Conservation (phyloP, 1,284 basidiomycete genomes). For the Melanopsichium pennsylvanicum region DNA sequence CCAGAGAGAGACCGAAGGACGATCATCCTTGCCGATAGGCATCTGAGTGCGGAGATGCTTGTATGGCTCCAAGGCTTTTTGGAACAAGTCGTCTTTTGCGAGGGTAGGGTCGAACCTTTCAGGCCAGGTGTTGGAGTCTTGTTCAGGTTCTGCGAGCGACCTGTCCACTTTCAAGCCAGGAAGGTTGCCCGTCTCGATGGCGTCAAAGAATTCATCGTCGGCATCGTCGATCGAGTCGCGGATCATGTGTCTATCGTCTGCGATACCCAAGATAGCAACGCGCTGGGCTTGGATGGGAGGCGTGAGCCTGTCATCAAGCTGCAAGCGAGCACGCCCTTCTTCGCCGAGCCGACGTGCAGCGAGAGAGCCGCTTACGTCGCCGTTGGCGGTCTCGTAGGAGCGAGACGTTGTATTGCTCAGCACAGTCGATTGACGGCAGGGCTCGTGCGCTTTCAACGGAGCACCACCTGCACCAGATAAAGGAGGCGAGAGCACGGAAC, state of each 20-base stretch:
- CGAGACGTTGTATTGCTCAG: constrained; percentile 11
- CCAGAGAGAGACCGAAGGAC: constrained; percentile 92
- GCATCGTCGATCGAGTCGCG: constrained; percentile 73
- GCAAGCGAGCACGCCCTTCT: constrained; percentile 26
- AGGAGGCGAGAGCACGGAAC: constrained; percentile 30
- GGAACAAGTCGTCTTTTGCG: constrained; percentile 29
- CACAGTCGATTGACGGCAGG: constrained; percentile 22
- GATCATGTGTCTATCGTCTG: constrained; percentile 21
- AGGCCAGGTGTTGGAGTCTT: constrained; percentile 19
- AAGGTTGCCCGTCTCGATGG: constrained; percentile 77
- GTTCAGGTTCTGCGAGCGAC: constrained; percentile 32
- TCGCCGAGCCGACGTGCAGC: constrained; percentile 42
- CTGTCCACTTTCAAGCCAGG: constrained; percentile 57
- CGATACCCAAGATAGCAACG: constrained; percentile 17
- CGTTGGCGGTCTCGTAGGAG: constrained; percentile 14
- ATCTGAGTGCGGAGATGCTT: constrained; percentile 74
- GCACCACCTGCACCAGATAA: constrained; percentile 9
- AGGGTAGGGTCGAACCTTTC: constrained; percentile 46
- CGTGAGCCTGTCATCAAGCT: constrained; percentile 26
- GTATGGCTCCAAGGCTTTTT: constrained; percentile 69
- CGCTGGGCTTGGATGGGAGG: constrained; percentile 32
- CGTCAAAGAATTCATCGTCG: constrained; percentile 97
- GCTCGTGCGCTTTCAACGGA: constrained; percentile 2
- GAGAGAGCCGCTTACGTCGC: constrained; percentile 14
- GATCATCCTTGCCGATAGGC: constrained; percentile 78